Evolutionary conservation across 2,329 filamentous ascomycete genomes (phyloP).

Genomic region (Didymella sp.): DNA sequence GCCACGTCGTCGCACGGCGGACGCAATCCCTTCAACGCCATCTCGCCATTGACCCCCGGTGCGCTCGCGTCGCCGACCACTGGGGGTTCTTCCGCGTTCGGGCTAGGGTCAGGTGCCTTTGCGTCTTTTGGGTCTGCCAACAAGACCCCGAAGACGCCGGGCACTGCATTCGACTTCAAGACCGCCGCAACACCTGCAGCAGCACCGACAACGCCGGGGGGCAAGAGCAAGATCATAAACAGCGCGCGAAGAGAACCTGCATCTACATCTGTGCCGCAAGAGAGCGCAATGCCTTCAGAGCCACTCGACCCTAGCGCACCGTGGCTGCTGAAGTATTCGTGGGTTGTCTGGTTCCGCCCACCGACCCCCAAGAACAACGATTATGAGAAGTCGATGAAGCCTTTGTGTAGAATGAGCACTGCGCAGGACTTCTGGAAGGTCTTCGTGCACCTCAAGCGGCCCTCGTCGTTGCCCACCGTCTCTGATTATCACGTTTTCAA

Average conservation of each 20-base stretch:
- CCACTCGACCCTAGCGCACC: constrained; percentile 49
- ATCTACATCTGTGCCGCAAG: constrained; percentile 33
- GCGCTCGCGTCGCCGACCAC: constrained; percentile 75
- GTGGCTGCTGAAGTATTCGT: constrained; percentile 77
- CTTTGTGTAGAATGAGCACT: constrained; percentile 80
- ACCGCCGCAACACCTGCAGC: constrained; percentile 58
- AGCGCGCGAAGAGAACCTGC: constrained; percentile 47
- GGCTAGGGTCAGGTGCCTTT: constrained; percentile 92
- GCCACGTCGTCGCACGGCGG: constrained; percentile 76
- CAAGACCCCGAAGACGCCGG: constrained; percentile 87
- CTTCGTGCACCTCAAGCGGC: constrained; percentile 87
- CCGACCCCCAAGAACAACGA: constrained; percentile 97
- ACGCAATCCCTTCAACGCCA: constrained; percentile 78
- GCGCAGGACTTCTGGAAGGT: constrained; percentile 92
- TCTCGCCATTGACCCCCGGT: constrained; percentile 72
- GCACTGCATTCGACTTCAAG: constrained; percentile 79
- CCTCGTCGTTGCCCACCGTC: constrained; percentile 85
- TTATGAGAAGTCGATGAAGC: constrained; percentile 95
- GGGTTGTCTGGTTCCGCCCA: constrained; percentile 97
- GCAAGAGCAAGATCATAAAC: constrained; percentile 59
- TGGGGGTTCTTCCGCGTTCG: constrained; percentile 86
- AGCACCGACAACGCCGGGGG: constrained; percentile 63
- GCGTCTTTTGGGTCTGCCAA: constrained; percentile 85
- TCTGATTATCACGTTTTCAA: constrained; percentile 99
- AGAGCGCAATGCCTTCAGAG: constrained; percentile 49